A percentile compares a stretch with the other conserved stretches of the same genome.
These are phyloP conservation scores for Pisolithus marmoratus DNA, from an alignment of 768 basidiomycete species.

Conservation along the genomic window DNA sequence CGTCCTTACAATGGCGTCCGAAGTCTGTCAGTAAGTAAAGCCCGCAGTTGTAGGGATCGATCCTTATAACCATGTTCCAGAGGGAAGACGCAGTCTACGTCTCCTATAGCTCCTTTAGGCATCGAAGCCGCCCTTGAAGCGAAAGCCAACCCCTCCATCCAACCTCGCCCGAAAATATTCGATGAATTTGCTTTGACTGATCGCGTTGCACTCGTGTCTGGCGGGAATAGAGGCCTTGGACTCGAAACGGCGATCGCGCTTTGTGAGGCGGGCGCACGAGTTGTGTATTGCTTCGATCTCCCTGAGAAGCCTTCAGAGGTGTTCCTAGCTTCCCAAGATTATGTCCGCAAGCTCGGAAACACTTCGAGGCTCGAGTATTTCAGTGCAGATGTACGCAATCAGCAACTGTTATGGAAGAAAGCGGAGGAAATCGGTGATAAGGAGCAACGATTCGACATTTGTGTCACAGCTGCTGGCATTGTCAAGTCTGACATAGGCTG, in stretches of 20 bases:
- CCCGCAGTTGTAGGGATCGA: neutral
- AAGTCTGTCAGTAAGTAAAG: neutral
- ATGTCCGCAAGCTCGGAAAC: conserved; percentile 41
- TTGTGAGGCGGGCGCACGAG: conserved; percentile 66
- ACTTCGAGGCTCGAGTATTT: conserved; percentile 53
- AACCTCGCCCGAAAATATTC: conserved; percentile 44
- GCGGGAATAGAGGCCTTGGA: conserved; percentile 65
- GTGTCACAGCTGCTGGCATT: conserved; percentile 75
- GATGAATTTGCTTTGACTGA: conserved; percentile 54
- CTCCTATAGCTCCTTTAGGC: conserved; percentile 56
- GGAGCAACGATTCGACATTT: conserved; percentile 70
- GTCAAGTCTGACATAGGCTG: conserved; percentile 54
- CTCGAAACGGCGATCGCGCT: conserved; percentile 77
- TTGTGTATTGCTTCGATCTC: conserved; percentile 65
- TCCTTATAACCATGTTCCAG: neutral
- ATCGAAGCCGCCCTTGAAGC: conserved; percentile 52
- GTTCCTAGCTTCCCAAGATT: conserved; percentile 51
- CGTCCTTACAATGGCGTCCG: neutral
- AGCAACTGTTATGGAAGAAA: conserved; percentile 50
- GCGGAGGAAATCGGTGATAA: conserved; percentile 56
- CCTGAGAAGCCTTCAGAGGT: conserved; percentile 50
- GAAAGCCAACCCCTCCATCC: conserved; percentile 29
- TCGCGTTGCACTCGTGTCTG: conserved; percentile 57
- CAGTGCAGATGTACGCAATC: conserved; percentile 59
- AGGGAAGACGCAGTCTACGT: conserved; percentile 36